A percentile compares a stretch with the other conserved stretches of the same genome.
phyloP scores from a whole-genome alignment of 495 filamentous ascomycete species.

The Glonium stellatum region DNA sequence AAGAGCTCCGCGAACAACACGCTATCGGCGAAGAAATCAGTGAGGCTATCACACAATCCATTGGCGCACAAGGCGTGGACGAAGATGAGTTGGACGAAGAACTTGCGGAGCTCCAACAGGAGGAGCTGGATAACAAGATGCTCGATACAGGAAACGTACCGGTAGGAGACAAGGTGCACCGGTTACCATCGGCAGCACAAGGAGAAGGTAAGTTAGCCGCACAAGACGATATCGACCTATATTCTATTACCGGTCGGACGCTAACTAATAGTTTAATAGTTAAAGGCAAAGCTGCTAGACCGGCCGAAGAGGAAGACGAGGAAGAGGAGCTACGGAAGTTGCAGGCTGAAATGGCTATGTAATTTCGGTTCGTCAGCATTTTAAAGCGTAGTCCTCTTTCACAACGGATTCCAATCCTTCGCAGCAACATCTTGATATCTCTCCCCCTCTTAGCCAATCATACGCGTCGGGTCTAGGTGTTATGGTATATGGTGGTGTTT shows the following conservation, averaged over 20 bases:
- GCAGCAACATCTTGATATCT: neutral
- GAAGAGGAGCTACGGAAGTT: conserved; percentile 90
- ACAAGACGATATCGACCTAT: too few species aligned
- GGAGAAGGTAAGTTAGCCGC: conserved; percentile 59
- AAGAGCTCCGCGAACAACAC: conserved; percentile 87
- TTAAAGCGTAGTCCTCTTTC: neutral
- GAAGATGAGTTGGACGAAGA: conserved; percentile 76
- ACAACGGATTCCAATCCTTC: neutral
- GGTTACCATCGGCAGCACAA: conserved; percentile 64
- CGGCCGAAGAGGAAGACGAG: conserved; percentile 79
- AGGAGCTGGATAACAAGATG: conserved; percentile 87
- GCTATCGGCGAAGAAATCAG: conserved; percentile 87
- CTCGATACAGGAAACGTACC: conserved; percentile 75
- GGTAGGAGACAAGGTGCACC: conserved; percentile 60
- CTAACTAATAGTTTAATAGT: conserved; percentile 24
- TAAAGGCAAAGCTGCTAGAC: conserved; percentile 48
- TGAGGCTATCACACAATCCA: conserved; percentile 66
- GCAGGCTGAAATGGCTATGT: conserved; percentile 98
- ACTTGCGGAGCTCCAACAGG: conserved; percentile 75
- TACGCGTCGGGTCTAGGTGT: neutral
- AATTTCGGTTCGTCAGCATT: conserved; percentile 25
- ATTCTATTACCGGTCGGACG: too few species aligned
- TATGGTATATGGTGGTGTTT: conserved; percentile 1
- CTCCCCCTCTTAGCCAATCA: neutral
- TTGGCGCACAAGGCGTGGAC: conserved; percentile 67